phyloP scores from a whole-genome alignment of 2,329 filamentous ascomycete genomes.

The Monilinia aucupariae region DNA sequence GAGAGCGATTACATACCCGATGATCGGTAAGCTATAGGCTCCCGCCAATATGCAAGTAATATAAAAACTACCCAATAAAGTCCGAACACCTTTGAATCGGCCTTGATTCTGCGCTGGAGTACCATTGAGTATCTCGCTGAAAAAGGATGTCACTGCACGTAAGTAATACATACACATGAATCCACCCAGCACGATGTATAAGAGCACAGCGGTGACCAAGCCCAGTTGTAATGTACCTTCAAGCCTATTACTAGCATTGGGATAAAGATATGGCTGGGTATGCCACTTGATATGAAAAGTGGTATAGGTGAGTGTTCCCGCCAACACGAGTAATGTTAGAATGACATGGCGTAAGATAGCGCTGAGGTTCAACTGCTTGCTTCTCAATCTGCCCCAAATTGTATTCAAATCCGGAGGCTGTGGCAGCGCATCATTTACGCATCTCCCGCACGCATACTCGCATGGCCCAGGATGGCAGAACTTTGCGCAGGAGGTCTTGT shows the following conservation, averaged over 20 bases:
- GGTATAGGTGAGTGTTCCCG: neutral
- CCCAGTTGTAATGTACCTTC: accelerated
- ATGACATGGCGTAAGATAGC: neutral
- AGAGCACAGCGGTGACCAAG: neutral
- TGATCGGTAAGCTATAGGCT: neutral
- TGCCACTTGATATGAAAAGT: constrained; percentile 13
- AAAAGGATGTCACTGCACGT: accelerated
- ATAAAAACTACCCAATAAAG: neutral
- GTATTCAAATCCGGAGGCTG: neutral
- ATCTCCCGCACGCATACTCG: constrained; percentile 13
- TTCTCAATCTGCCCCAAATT: constrained; percentile 14
- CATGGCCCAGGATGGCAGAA: constrained; percentile 27
- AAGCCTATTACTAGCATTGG: neutral
- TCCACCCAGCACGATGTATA: neutral
- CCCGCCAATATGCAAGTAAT: neutral
- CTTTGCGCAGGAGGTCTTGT: constrained; percentile 9
- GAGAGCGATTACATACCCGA: constrained; percentile 15
- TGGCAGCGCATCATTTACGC: neutral
- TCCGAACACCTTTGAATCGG: too few relatives aligned
- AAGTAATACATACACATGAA: neutral
- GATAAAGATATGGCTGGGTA: constrained; percentile 18
- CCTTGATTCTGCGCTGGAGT: neutral
- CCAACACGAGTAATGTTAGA: neutral
- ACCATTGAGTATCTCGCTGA: neutral
- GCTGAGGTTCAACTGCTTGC: neutral